Base-by-base conservation (phyloP, 768 basidiomycete species). In the Leccinum subtestaceum region DNA sequence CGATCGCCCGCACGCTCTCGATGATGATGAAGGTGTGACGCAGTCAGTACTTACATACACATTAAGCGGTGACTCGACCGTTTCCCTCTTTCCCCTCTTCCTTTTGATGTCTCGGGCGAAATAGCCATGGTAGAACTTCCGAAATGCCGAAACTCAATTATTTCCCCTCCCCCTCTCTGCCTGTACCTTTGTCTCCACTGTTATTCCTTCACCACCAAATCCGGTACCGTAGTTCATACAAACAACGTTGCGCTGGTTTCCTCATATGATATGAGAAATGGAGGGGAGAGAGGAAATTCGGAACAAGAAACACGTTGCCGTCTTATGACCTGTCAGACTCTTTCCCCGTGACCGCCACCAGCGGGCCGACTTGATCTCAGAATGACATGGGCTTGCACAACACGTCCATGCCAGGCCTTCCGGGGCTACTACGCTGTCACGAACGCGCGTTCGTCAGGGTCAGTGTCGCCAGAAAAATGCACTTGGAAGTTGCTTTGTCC, bases 291-390 rank as follows among this genome's bases (percentile, higher is more conserved):
- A 25, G 23, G 21, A 25, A 21, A 27, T 45, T 45, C 43, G 43
- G 21, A 53, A 21, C 13, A 11, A 46, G 19, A 25, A 48, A 65
- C 64, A 60, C 65, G 65, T 64, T 67, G 65, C 43, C 38, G 54
- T 65, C 55, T 46, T 47, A 55, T 47, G 53, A 58, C 52, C 58
- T 70, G 69, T 66, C 64, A 59, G 57, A 60, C 50, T 57, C 52
- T 45, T 45, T 19, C 43, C 43, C 19, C 43, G 43, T 31, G 60
- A 38, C 61, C 55, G 49, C 52, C 59, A 60, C 55, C 40, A 19
- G 19, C 43, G 43, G 43, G 19, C 43, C 43, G 43, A 45, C 43
- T 45, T 19, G 43, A 45, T 45, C 50, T 57, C 52, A 53, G 29
- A 53, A 59, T 54, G 67, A 60, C 59, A 53, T 52, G 60, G 32